A percentile compares a stretch with the other conserved stretches of the same genome.
phyloP scores from a whole-genome alignment of 1,284 basidiomycete genomes.

The Termitomyces sp. region DNA sequence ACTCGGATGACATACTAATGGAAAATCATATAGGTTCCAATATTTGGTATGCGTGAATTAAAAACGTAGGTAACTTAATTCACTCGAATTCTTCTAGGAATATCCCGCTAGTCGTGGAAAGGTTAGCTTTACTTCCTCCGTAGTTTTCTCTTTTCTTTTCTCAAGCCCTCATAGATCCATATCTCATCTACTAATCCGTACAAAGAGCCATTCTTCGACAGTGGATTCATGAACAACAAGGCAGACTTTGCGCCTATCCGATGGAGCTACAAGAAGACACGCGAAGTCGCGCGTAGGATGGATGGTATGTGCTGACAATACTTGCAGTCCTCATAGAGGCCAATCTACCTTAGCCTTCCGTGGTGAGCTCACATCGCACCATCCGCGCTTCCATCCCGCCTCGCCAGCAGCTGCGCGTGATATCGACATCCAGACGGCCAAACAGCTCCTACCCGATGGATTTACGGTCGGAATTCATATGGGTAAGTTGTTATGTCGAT shows the following conservation, averaged over 20 bases:
- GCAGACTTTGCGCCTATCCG: conserved; percentile 72
- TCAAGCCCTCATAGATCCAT: conserved; percentile 44
- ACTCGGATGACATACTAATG: not conserved
- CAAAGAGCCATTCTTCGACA: conserved; percentile 60
- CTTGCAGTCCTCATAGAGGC: not conserved
- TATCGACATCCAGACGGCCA: conserved; percentile 66
- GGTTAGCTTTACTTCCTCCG: conserved; percentile 24
- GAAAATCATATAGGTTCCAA: conserved; percentile 45
- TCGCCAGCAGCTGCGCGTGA: conserved; percentile 56
- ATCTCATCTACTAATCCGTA: conserved; percentile 58
- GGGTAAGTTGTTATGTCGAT: conserved; percentile 32
- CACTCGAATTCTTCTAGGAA: conserved; percentile 32
- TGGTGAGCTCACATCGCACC: conserved; percentile 66
- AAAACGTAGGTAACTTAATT: not conserved
- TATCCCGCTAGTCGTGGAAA: conserved; percentile 66
- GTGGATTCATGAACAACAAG: conserved; percentile 73
- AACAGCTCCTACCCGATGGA: conserved; percentile 53
- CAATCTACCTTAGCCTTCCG: conserved; percentile 46
- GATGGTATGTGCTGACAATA: conserved; percentile 38
- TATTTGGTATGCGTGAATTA: conserved; percentile 44
- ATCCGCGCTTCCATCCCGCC: conserved; percentile 68
- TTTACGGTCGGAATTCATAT: conserved; percentile 71
- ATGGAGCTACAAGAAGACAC: conserved; percentile 73
- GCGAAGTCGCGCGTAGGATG: conserved; percentile 69
- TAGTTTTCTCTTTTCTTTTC: not conserved